Base-by-base conservation (phyloP, 352 stramenopile species). In the Pseudoperonospora humuli region DNA sequence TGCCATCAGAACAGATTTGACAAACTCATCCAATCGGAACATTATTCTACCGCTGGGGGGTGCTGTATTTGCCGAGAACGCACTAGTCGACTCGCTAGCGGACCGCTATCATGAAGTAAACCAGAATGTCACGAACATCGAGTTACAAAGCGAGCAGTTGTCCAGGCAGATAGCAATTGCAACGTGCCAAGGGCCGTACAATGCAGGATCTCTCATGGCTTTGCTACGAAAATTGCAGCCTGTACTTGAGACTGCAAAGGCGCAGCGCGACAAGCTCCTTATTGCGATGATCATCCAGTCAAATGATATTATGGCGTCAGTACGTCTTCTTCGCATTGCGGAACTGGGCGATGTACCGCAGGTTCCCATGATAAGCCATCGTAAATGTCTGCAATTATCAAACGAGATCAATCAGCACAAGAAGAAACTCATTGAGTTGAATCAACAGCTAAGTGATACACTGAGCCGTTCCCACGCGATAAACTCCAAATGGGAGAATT, bases 231-330 rank as follows among this genome's bases (percentile, higher is more conserved):
- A 56, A 10, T 44, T 60, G 27, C 63, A 76, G 38, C 15, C 32
- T 20, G 13, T 67, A 14, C 35, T 86, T 1, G 46, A 70, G 8
- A 45, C 43, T 18, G 39, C 47, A 11, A 66, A 69, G 39, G 26
- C 15, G 2, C 54, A 39, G 6, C 61, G 80, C 0, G 54, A 67
- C 20, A 52, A 64, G 18, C 19, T 75, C 10, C 36, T 87, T 5
- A 60, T 85, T 3, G 56, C 70, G 2, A 57, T 81, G 6, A 53
- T 90, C 19, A 61, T 84, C 20, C 65, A 85, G 50, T 86, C 73
- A 0, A 36, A 45, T 21, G 38, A 61, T 3, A 68, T 87, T 27
- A 76, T 90, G 39, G 14, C 33, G 19, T 61, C 72, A 39, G 71
- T 90, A 10, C 75, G 73, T 39, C 35, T 51, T 28, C 28, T 90